These are phyloP conservation scores for Fusarium sacchari DNA, from an alignment of 2,329 filamentous ascomycete species.

Conservation along the genomic window DNA sequence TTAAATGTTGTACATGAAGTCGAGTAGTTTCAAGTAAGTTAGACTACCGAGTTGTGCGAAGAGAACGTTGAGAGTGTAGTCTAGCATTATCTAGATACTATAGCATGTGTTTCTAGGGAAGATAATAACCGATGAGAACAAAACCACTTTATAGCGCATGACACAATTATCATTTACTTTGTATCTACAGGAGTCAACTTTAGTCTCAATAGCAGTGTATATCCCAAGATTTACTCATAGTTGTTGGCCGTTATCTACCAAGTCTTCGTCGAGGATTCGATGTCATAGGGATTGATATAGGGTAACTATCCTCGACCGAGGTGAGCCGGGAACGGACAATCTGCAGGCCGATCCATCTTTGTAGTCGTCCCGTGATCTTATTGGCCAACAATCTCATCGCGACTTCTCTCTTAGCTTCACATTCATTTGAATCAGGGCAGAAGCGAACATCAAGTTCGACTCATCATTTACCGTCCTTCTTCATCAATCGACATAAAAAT, in stretches of 20 bases:
- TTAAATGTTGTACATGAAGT: too few relatives aligned
- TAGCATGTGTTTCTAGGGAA: neutral
- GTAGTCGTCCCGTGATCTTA: conserved; percentile 18
- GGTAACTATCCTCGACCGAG: conserved; percentile 9
- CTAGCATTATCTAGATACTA: accelerated
- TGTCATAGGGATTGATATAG: neutral
- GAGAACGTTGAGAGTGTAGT: neutral
- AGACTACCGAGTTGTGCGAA: neutral
- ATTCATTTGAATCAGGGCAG: conserved; percentile 22
- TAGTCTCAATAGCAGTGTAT: neutral
- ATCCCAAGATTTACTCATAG: neutral
- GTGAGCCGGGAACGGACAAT: conserved; percentile 39
- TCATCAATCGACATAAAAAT: neutral
- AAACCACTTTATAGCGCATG: neutral
- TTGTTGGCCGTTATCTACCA: neutral
- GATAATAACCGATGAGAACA: neutral
- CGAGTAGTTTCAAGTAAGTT: neutral
- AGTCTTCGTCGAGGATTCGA: neutral
- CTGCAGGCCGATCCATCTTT: conserved; percentile 19
- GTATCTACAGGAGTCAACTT: neutral
- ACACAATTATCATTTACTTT: neutral
- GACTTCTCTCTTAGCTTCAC: conserved; percentile 31
- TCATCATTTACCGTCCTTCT: conserved; percentile 15
- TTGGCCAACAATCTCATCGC: conserved; percentile 38
- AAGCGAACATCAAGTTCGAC: conserved; percentile 13